Evolutionary conservation across 208 protist species (phyloP), one percentile per base, ranked within the genome.

Genomic region (Trypanosoma scelopori): DNA sequence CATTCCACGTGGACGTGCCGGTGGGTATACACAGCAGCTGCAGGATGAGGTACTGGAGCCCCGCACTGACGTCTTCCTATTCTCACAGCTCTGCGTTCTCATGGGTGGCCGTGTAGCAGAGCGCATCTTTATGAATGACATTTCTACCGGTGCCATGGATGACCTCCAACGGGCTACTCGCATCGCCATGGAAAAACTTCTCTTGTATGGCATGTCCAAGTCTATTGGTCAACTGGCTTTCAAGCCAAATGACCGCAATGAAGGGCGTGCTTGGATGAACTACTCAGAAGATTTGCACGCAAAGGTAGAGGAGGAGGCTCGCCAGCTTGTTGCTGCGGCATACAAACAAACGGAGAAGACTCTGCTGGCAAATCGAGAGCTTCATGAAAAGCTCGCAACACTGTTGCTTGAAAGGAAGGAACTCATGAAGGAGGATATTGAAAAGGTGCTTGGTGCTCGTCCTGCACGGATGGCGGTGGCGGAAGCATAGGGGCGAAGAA

Each of bases 11-110:
- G 93, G 93, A 11, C 74, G 82, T 4, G 90, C 93, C 13, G 91
- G 90, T 16, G 93, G 93, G 15, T 97, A 94, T 84, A 97, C 93
- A 66, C 93, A 97, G 76, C 91, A 96, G 65, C 74, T 94, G 13
- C 87, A 95, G 70, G 82, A 92, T 69, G 93, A 97, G 71, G 93
- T 85, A 20, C 81, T 94, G 65, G 89, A 95, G 65, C 84, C 88
- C 41, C 87, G 88, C 27, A 93, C 93, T 7, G 85, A 95, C 43
- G 77, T 82, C 23, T 94, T 85, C 52, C 79, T 97, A 41, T 95
- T 95, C 50, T 92, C 89, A 3, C 85, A 96, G 65, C 59, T 97
- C 16, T 94, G 89, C 53, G 93, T 97, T 49, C 76, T 95, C 12
- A 88, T 97, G 82, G 93, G 91, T 28, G 93, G 93, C 39, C 89